Conservation (phyloP, 78 protist species). For the Guillardia theta region DNA sequence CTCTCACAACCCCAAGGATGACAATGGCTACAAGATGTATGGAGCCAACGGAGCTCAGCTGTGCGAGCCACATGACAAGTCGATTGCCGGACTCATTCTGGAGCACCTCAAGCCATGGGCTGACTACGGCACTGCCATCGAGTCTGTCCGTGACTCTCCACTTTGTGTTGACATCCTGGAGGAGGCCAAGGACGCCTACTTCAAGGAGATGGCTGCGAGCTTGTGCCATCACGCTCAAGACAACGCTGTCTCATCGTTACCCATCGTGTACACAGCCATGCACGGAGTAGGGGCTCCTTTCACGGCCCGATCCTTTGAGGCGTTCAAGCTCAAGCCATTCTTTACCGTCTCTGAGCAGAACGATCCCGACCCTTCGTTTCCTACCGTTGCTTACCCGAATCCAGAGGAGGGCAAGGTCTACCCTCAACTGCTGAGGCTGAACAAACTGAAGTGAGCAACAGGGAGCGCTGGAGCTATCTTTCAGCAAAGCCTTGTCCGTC, state of each 20-base stretch:
- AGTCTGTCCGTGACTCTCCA: background rate
- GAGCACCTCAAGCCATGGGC: slow-evolving; percentile 48
- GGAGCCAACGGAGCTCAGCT: slow-evolving; percentile 93
- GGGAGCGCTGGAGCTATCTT: slow-evolving; percentile 65
- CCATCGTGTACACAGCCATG: slow-evolving; percentile 91
- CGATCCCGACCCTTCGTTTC: slow-evolving; percentile 95
- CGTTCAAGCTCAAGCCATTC: slow-evolving; percentile 57
- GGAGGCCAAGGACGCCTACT: background rate
- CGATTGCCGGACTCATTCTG: slow-evolving; percentile 58
- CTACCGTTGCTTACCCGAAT: slow-evolving; percentile 96
- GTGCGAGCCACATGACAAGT: slow-evolving; percentile 69
- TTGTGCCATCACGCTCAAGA: background rate
- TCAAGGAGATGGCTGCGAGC: background rate
- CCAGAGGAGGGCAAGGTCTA: slow-evolving; percentile 91
- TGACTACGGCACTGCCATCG: background rate
- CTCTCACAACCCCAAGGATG: slow-evolving; percentile 33
- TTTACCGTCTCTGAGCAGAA: slow-evolving; percentile 61
- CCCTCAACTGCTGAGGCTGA: too few species aligned
- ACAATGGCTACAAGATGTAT: slow-evolving; percentile 98
- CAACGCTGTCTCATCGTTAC: background rate
- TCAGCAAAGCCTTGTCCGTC: slow-evolving; percentile 74
- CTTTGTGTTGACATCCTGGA: background rate
- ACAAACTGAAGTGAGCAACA: too few species aligned
- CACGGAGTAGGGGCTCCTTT: slow-evolving; percentile 95
- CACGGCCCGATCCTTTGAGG: slow-evolving; percentile 41